Base-by-base conservation (phyloP, 140 eudicot species). In the Senecio squalidus region DNA sequence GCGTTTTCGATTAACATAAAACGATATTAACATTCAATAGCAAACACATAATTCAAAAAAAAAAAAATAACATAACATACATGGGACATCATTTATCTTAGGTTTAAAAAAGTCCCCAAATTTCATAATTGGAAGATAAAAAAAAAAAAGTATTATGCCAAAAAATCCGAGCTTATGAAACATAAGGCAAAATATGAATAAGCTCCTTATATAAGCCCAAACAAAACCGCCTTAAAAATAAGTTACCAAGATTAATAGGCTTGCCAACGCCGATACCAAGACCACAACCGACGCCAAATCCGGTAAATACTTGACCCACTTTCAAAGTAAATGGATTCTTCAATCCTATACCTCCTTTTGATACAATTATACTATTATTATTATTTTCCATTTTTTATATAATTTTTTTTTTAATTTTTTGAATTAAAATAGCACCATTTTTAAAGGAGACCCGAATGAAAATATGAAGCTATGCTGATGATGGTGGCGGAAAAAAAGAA, bases 241-340 rank as follows among this genome's bases (percentile, higher is more conserved):
- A 30, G 24, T 16, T 30, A 88, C 99, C 93, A 50, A 84, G 64
- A 48, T 84, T 75, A 24, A 87, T n/a, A 60, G 96, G 87, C 68
- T 77, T 76, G 46, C 95, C 93, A 43, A 87, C 85, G 53, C 95
- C 94, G 79, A 92, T 82, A 66, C 98, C 95, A 77, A 84, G 69
- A 65, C 98, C 98, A 70, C 89, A 84, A 13, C 96, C 93, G 44
- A 84, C 68, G 71, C 89, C 96, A 82, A 92, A 74, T 18, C 94
- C 96, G 5, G 92, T 81, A 55, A 81, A 87, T 29, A 87, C 93
- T 75, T 84, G 84, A 77, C 86, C 84, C 70, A 88, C 87, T 53
- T 88, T 88, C 50, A 87, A 71, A 73, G 90, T 67, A 78, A 93
- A 92, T 1, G 96, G 95, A 63, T 79, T 84, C 77, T 81, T 74